Evolutionary conservation across 257 asterid genomes (phyloP).

Genomic region (Anisodus acutangulus): DNA sequence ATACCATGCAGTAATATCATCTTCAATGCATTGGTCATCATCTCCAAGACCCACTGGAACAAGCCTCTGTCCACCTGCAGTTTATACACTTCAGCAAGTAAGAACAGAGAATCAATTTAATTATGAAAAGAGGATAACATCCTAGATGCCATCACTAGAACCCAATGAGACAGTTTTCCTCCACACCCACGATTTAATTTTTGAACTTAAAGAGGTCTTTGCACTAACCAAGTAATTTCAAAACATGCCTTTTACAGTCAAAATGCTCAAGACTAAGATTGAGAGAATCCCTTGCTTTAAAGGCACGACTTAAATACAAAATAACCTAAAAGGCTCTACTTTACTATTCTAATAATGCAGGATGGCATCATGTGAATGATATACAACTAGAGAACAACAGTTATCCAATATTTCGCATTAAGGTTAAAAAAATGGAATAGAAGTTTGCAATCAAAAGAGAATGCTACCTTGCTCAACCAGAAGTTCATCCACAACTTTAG

Average conservation of each 20-base stretch:
- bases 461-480: constrained; percentile 74
- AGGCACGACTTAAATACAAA: neutral
- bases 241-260: neutral
- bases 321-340: neutral
- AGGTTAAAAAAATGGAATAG: neutral
- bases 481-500: constrained; percentile 73
- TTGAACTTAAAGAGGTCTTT: neutral
- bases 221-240: neutral
- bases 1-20: constrained; percentile 94
- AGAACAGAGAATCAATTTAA: constrained; percentile 27
- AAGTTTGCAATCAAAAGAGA: constrained; percentile 14
- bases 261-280: neutral
- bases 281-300: neutral
- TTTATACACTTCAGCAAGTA: constrained; percentile 27
- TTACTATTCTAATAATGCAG: neutral
- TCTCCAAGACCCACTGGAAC: constrained; percentile 96
- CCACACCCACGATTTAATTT: neutral
- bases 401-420: constrained; percentile 19
- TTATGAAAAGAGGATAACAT: neutral
- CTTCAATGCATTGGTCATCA: constrained; percentile 99
- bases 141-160: neutral
- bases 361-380: neutral
- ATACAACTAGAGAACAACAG: constrained; percentile 15
- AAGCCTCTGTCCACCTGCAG: constrained; percentile 80
- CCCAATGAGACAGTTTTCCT: neutral